Evolutionary conservation across 1,284 basidiomycete genomes (phyloP), one percentile per base, ranked within the genome.

Genomic region (Moesziomyces sp.): DNA sequence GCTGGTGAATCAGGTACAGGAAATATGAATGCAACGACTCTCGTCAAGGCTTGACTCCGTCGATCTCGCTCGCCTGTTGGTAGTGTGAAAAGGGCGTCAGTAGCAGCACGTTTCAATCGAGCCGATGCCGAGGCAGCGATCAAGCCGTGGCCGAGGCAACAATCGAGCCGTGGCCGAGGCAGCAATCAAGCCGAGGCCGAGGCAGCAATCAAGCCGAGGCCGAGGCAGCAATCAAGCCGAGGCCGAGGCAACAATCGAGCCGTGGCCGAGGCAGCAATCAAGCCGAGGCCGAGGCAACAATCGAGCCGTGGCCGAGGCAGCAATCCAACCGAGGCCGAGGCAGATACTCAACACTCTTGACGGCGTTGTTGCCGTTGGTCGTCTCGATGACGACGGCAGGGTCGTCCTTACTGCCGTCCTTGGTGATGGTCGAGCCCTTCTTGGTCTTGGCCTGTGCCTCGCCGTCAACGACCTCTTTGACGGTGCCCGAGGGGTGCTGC

Each of bases 331-430:
- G 24, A 11, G 14, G 34, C 34, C 1, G 14, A 6, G 35, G 35
- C 10, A 6, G 35, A 38, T 16, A 38, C 35, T 38, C 65, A 57
- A 78, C 78, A 19, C 61, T 76, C 59, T 80, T 80, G 26, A 77
- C 67, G 21, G 76, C 78, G 28, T 70, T 64, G 58, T 66, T 75
- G 1, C 64, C 76, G 19, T 56, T 67, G 3, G 34, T 23, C 0
- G 78, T 71, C 35, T 80, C 51, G 56, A 79, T 63, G 28, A 75
- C 52, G 23, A 80, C 67, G 6, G 72, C 75, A 1, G 78, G 77
- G 35, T 80, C 57, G 5, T 74, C 62, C 43, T 66, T 58, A 40
- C 53, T 51, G 19, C 77, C 78, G 13, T 77, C 61, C 26, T 70
- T 62, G 52, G 35, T 70, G 56, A 80, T 63, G 10, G 73, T 67